phyloP scores from a whole-genome alignment of 192 early-diverging fungal species.

The Helicostylum pulchrum region DNA sequence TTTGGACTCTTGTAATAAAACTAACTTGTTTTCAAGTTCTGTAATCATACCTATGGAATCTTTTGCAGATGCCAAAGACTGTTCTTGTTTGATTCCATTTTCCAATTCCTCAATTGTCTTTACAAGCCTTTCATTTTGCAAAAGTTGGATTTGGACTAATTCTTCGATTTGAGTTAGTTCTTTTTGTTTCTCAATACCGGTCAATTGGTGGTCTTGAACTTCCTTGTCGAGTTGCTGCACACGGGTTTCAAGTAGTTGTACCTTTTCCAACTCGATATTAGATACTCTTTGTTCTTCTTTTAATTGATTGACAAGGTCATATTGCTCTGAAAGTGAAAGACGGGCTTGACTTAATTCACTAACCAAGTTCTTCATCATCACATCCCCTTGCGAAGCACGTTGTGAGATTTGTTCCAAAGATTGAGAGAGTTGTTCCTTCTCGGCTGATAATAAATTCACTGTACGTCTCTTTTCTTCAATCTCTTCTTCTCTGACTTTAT shows the following conservation, averaged over 20 bases:
- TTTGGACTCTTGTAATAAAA: background rate
- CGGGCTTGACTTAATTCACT: conserved; percentile 7
- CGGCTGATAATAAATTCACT: conserved; percentile 10
- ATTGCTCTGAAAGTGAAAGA: background rate
- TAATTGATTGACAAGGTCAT: background rate
- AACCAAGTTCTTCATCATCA: conserved; percentile 2
- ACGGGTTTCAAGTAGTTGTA: conserved; percentile 3
- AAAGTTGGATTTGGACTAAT: background rate
- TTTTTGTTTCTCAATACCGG: background rate
- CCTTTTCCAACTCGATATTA: conserved; percentile 13
- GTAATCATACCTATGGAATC: conserved; percentile 11
- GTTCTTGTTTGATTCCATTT: background rate
- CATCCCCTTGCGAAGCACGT: conserved; percentile 18
- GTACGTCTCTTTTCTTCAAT: conserved; percentile 27
- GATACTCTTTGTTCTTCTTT: conserved; percentile 7
- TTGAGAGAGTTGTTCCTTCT: conserved; percentile 15
- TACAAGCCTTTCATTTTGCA: background rate
- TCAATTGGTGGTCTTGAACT: background rate
- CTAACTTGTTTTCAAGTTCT: conserved; percentile 12
- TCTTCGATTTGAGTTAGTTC: background rate
- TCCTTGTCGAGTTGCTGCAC: conserved; percentile 3
- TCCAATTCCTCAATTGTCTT: conserved; percentile 10
- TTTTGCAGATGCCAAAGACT: background rate
- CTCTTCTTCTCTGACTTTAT: conserved; percentile 28
- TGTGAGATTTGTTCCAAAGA: conserved; percentile 12